Base-by-base conservation (phyloP, 768 basidiomycete species). In the Lentinula boryana region DNA sequence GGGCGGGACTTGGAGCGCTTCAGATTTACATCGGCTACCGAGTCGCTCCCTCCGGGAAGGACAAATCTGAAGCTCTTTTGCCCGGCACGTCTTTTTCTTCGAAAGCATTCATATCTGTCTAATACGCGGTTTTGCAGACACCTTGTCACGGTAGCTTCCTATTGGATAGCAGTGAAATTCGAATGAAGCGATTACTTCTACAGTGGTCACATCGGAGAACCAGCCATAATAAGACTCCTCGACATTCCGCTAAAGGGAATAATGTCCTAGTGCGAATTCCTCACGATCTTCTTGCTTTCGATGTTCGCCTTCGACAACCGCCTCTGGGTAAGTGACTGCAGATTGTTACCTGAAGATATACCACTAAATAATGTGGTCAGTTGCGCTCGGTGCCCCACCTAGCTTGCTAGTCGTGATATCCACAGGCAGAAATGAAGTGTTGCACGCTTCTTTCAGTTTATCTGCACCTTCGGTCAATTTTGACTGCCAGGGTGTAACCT, bases 391-490 rank as follows among this genome's bases (percentile, higher is more conserved):
- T 31, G 76, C 77, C 61, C 72, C 80, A 10, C 76, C 86, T 12
- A 78, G 71, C 27, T 71, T 91, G 16, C 75, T 81, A 60, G 72
- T 91, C 33, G 73, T 75, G 3, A 56, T 94, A n/a, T 81, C 77
- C 15, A 84, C 86, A 10, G 88, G 92, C 10, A 80, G 88, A 44
- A 94, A 94, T 67, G 71, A 81, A 23, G 67, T 91, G n/a, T 70
- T 74, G 4, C 77, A 76, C 61, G 81, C 83, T 13, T 78, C 72
- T 8, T 64, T 93, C 48, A 82, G 76, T 53, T 72, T 92, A 21
- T 72, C 78, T 18, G 78, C 84, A 3, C 79, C 85, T 41, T 81
- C 81, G 13, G 83, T 85, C 0, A 73, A 81, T 27, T 76, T 89
- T 76, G 68, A 71, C 62, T 72, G 76, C 67, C 58, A 71, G 38